phyloP scores from a whole-genome alignment of 1,139 yeast genomes.

The Yamadazyma membranifaciens region DNA sequence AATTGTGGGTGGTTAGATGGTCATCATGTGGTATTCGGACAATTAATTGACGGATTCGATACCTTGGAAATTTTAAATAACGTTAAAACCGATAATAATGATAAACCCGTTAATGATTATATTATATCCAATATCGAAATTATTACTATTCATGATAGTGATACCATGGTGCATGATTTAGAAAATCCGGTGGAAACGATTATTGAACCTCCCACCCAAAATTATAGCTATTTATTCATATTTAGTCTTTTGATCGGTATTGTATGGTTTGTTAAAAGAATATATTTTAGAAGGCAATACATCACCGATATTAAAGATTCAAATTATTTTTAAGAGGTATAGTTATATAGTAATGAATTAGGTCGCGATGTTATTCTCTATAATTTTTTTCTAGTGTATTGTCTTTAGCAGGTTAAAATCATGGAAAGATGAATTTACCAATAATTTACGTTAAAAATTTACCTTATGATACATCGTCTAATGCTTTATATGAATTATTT shows the following conservation, averaged over 20 bases:
- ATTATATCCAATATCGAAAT: conserved; percentile 29
- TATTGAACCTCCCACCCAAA: conserved; percentile 13
- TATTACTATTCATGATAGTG: conserved; percentile 12
- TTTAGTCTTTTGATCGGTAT: conserved; percentile 18
- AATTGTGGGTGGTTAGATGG: conserved; percentile 46
- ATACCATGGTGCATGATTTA: conserved; percentile 9
- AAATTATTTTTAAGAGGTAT: conserved; percentile 17
- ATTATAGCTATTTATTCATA: conserved; percentile 17
- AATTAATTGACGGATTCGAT: conserved; percentile 42
- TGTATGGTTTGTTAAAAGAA: conserved; percentile 15
- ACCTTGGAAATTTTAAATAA: conserved; percentile 37
- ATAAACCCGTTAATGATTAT: conserved; percentile 36
- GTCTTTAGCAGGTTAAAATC: too few relatives aligned
- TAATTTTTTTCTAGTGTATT: too few relatives aligned
- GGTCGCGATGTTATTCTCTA: not conserved
- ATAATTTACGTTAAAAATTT: conserved; percentile 58
- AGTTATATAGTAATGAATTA: conserved; percentile 2
- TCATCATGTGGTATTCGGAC: conserved; percentile 58
- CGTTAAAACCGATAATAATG: conserved; percentile 33
- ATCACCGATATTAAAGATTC: conserved; percentile 30
- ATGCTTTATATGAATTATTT: conserved; percentile 52
- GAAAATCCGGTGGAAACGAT: conserved; percentile 11
- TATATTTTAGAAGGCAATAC: conserved; percentile 23
- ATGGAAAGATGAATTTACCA: conserved; percentile 31
- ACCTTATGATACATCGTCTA: conserved; percentile 50